Base-by-base conservation (phyloP, 1,284 basidiomycete genomes). In the Papiliotrema flavescens region DNA sequence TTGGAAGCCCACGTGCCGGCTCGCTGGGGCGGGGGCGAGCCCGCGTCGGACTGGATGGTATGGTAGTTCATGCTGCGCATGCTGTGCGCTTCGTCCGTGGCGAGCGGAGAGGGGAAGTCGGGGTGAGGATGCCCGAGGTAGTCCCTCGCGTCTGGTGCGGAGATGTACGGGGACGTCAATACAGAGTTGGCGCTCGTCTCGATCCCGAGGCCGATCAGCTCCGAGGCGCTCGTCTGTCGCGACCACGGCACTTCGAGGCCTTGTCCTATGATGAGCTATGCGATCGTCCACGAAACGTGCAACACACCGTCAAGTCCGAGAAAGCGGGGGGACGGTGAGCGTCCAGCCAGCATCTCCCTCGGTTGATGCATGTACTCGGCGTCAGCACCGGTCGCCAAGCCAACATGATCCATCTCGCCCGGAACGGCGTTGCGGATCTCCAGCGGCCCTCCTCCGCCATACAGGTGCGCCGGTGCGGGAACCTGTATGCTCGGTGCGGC, bases 1-100 rank as follows among this genome's bases (percentile, higher is more conserved):
- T 68, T 68, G 44, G 57, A 54, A 2, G 66, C 64, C 66, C 66
- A 68, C 1, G 62, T 64, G 11, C 60, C 56, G 32, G 63, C 59
- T 36, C 59, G 50, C 28, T 49, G 54, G 1, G 60, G 64, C 17
- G 59, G 56, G 11, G 47, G 36, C 24, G 57, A 58, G 6, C 20
- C 39, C 39, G 28, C 28, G 11, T 32, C 28, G 28, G 28, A 32
- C 28, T 5, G 28, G 28, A 32, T 5, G 28, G 28, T 32, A 32
- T 32, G 28, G 5, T 32, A 5, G 28, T 5, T 40, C 43, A 36
- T 36, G 48, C 22, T 35, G 37, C n/a, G 3, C 49, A 49, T 47
- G 45, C 28, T 39, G 32, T 50, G 46, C 22, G 36, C 46, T 22
- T 48, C 47, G 36, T 50, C 44, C 9, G 58, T 45, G 15, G 43